Conservation (phyloP, 1,284 basidiomycete species). For the Tilletiopsis washingtonensis region DNA sequence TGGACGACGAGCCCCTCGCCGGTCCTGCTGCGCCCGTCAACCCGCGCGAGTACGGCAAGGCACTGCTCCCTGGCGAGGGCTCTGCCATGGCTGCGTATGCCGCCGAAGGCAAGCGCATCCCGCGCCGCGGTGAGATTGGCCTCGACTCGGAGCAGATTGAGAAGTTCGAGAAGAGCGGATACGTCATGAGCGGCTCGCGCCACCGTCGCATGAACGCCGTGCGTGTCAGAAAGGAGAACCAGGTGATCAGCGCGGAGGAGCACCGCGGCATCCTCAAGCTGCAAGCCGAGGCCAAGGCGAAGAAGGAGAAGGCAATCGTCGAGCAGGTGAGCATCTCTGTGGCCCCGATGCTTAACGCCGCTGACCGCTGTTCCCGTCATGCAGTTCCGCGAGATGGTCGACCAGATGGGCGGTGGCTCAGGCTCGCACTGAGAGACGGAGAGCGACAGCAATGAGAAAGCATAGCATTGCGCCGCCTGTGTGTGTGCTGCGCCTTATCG, state of each 20-base stretch:
- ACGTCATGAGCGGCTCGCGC: constrained; percentile 93
- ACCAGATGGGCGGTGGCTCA: constrained; percentile 4
- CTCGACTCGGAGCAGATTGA: constrained; percentile 79
- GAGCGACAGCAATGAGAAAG: too few relatives aligned
- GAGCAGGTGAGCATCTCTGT: constrained; percentile 7
- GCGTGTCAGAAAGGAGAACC: constrained; percentile 95
- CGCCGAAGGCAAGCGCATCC: constrained; percentile 81
- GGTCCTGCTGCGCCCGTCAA: constrained; percentile 15
- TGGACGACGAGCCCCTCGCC: not conserved
- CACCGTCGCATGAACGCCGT: constrained; percentile 82
- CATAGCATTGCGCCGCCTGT: too few relatives aligned
- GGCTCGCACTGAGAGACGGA: too few relatives aligned
- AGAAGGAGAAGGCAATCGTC: constrained; percentile 64
- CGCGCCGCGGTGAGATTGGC: constrained; percentile 96
- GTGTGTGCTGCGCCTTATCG: too few relatives aligned
- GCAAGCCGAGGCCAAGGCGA: constrained; percentile 82
- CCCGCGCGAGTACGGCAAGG: constrained; percentile 58
- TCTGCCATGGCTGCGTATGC: constrained; percentile 94
- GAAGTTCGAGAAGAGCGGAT: constrained; percentile 77
- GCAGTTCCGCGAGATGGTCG: constrained; percentile 41
- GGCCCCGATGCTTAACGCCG: not conserved
- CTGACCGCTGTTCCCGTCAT: not conserved
- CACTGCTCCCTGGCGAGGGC: constrained; percentile 85
- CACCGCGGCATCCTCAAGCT: constrained; percentile 85
- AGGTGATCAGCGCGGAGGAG: constrained; percentile 90